These are phyloP conservation scores for Ensete glaucum DNA, from an alignment of 176 grass and related monocot genomes.

Conservation along the genomic window DNA sequence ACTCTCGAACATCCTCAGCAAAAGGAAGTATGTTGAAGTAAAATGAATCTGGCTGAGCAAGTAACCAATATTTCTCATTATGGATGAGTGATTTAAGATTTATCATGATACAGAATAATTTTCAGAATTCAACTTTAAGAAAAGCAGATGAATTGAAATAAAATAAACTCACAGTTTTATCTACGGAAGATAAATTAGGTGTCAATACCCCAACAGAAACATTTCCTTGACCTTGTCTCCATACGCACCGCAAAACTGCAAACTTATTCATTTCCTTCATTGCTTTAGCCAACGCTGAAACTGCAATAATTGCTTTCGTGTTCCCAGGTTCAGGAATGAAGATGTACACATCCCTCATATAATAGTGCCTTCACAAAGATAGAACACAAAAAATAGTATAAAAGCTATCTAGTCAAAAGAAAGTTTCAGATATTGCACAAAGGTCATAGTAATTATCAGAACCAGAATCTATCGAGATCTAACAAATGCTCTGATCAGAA, in stretches of 20 bases:
- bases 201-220: constrained; percentile 73
- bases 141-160: background rate
- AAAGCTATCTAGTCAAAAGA: constrained; percentile 7
- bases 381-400: constrained; percentile 5
- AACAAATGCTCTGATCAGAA: background rate
- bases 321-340: constrained; percentile 93
- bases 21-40: constrained; percentile 92
- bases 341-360: constrained; percentile 80
- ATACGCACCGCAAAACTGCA: constrained; percentile 76
- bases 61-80: constrained; percentile 10
- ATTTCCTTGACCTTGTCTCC: constrained; percentile 74
- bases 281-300: constrained; percentile 74
- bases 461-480: background rate
- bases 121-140: background rate
- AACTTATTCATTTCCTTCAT: constrained; percentile 73
- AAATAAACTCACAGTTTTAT: constrained; percentile 52
- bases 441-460: background rate
- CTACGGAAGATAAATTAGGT: constrained; percentile 74
- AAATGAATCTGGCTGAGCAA: constrained; percentile 76
- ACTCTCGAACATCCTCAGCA: constrained; percentile 79
- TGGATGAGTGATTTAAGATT: background rate
- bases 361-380: constrained; percentile 46
- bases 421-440: background rate
- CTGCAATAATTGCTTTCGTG: constrained; percentile 42
- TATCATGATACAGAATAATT: background rate